Evolutionary conservation across 495 filamentous ascomycete species (phyloP).

Genomic region (Aspergillus steynii): DNA sequence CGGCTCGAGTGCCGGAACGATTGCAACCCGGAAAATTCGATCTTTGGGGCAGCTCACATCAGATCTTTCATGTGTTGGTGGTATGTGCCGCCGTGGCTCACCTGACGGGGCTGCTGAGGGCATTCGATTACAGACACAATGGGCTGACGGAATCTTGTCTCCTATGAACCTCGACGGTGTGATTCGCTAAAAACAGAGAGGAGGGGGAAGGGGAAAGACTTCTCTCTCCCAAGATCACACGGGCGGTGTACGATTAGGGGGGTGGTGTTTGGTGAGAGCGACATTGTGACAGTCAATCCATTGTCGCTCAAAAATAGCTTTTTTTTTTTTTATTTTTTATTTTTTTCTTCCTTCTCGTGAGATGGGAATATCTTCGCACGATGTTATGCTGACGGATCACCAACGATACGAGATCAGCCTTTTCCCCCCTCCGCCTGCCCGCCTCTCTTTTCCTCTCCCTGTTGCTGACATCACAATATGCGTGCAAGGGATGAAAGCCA

Average conservation of each 20-base stretch:
- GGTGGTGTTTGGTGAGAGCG: not conserved
- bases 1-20: conserved; percentile 56
- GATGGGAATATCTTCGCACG: not conserved
- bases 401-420: not conserved
- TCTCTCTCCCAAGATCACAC: conserved; percentile 19
- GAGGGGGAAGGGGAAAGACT: not conserved
- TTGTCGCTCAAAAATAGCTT: conserved; percentile 15
- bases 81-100: conserved; percentile 60
- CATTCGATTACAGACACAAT: conserved; percentile 58
- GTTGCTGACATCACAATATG: not conserved
- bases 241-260: conserved; percentile 11
- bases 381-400: not conserved
- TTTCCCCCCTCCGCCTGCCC: not conserved
- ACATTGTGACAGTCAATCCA: conserved; percentile 16
- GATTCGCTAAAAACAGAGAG: conserved; percentile 13
- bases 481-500: not conserved
- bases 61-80: conserved; percentile 66
- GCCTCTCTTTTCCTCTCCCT: not conserved
- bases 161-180: conserved; percentile 4
- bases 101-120: conserved; percentile 56
- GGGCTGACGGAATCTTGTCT: conserved; percentile 42
- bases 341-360: conserved; percentile 1
- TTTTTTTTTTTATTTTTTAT: not conserved
- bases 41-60: conserved; percentile 61
- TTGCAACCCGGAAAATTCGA: conserved; percentile 56